Evolutionary conservation across 73 alveolate species (phyloP), one percentile per base, ranked within the genome.

Genomic region (Symbiodinium pilosum): DNA sequence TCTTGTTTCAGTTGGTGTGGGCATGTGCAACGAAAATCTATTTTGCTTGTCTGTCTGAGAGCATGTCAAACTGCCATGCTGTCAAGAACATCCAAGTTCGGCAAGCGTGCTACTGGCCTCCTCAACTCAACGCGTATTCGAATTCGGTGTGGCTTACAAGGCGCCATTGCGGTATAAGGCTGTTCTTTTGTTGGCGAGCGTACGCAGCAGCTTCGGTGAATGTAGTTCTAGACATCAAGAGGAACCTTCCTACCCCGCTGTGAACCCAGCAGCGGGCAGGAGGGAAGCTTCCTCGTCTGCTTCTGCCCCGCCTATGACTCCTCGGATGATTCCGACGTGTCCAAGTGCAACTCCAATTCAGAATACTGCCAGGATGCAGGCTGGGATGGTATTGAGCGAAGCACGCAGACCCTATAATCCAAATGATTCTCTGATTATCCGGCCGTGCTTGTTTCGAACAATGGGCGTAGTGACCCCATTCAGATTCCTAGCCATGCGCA

Each of bases 321-420:
- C 41, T 64, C 38, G 81, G 81, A 64, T 38, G 81, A 64, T 14
- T 64, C 81, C 81, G 81, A 64, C 30, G 32, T 64, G 81, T 64
- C 81, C 38, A 64, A 64, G 81, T 64, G 81, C 81, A 64, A 64
- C 38, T 64, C 81, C 81, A 64, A 64, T 64, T 64, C 81, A 64
- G 81, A 64, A 64, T 64, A 64, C 38, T 64, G 81, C 81, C 81
- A 64, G 81, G 81, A 64, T 64, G 81, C 81, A 64, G 81, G 81
- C 38, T 54, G 73, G 73, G 1, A 51, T 54, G 73, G 30, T 16
- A 30, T 54, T 24, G 26, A 30, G 32, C 20, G 73, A 5, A 26
- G 32, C 2, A 54, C 73, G 26, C 32, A 54, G 71, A 21, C 71
- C 2, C 71, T 21, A 54, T 4, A 0, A 24, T 24, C 34, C 2